Base-by-base conservation (phyloP, 1,284 basidiomycete species). In the Ustilago lituana region DNA sequence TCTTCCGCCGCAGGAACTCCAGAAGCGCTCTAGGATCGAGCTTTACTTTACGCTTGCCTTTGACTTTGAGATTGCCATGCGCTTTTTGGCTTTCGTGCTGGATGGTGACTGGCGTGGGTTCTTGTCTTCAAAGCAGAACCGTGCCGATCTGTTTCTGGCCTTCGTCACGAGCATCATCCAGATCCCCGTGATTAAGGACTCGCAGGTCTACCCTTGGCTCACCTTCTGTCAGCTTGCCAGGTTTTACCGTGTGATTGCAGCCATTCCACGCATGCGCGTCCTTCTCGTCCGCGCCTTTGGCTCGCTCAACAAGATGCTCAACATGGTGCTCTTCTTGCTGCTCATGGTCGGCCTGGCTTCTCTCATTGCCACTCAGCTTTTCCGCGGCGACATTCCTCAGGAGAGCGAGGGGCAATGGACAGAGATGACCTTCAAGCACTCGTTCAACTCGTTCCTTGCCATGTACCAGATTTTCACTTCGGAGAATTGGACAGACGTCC, bases 181-280 rank as follows among this genome's bases (percentile, higher is more conserved):
- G 81, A 90, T 97, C 36, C 94, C 95, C 0, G 85, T 79, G 11
- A 90, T 98, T 33, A 71, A 78, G 49, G 69, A 86, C 26, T 89
- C 90, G 6, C 57, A 70, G 3, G 86, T 89, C 3, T 96, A 96
- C 77, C 87, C 89, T 0, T 98, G 95, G 95, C 87, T 98, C 69
- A 96, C 93, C 2, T 87, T 91, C 36, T 92, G 98, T 76, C 92
- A 94, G 79, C 85, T 98, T 6, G 86, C 87, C 63, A 86, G 95
- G 68, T 98, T 97, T 85, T 98, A 98, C 82, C 87, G 95, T 1
- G 92, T 98, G 29, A 94, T 98, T 75, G 82, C 97, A 38, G 90
- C 89, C 39, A 87, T 95, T 14, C 93, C 93, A 2, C 86, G 91
- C 53, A 94, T 94, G 91, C 67, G 74, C 20, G 67, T 73, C 9